Evolutionary conservation across 345 rosid genomes (phyloP), one percentile per base, ranked within the genome.

Genomic region (Noccaea caerulescens): DNA sequence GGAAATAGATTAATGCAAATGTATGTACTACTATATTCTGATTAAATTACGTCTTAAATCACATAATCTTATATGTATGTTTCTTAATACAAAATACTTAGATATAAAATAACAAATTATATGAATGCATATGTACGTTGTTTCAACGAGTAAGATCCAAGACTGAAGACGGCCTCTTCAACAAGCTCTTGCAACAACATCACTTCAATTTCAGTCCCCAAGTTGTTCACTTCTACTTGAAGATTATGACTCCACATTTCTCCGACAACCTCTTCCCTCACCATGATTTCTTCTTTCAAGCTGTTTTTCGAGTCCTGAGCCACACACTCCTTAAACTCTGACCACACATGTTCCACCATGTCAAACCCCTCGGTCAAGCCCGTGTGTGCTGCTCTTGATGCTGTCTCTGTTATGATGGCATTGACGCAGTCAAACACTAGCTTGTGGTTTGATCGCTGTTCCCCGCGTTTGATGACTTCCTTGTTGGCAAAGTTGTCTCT

Each of bases 361-460:
- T 66, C 67, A 30, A 70, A 57, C 23, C 76, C 66, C 9, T 8
- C 6, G 61, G 55, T 56, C 33, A 49, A 23, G 47, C 49, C 51
- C 4, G 64, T 65, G 37, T 30, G 52, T 46, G 27, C 63, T 7
- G 44, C 54, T 67, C 46, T 50, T 23, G 63, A 33, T 54, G 72
- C 58, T 57, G 84, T 80, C 71, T 82, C 93, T 9, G 57, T 23
- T n/a, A 92, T 73, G 47, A 82, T 87, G 47, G 80, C 81, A 79
- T 87, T 90, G 41, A 90, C 86, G 72, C 86, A 80, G 83, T 92
- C 98, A 9, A 88, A 92, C 2, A 80, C 75, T 3, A 92, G 97
- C 76, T 85, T 92, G 69, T 75, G 55, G 73, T 72, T 83, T 36
- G 96, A 87, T 56, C 88, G 75, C 65, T 83, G 63, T 72, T 86